phyloP scores from a whole-genome alignment of 805 yeast genomes.

The Citeromyces matritensis region DNA sequence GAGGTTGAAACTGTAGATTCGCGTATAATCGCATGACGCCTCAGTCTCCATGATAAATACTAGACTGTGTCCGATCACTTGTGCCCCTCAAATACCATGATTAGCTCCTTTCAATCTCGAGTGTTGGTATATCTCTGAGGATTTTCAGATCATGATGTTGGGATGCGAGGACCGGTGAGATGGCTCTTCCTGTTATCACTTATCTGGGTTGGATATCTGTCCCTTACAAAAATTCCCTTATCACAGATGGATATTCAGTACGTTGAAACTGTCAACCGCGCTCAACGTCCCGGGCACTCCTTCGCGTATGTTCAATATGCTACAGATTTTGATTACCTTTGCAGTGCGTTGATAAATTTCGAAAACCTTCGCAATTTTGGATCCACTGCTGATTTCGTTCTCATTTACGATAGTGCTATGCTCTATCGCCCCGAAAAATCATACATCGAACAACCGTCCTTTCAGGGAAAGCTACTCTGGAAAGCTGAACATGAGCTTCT shows the following conservation, averaged over 20 bases:
- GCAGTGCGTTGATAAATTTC: conserved; percentile 35
- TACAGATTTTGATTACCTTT: conserved; percentile 31
- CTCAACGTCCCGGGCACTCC: too few relatives aligned
- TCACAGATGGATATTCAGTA: too few relatives aligned
- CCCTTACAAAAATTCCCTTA: too few relatives aligned
- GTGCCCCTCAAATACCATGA: conserved; percentile 2
- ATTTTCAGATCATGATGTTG: too few relatives aligned
- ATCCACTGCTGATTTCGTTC: conserved; percentile 28
- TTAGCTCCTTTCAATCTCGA: conserved; percentile 34
- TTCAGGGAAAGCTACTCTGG: conserved; percentile 3
- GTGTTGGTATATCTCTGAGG: too few relatives aligned
- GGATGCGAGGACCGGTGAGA: too few relatives aligned
- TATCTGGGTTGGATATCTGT: too few relatives aligned
- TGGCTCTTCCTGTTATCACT: too few relatives aligned
- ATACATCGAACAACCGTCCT: conserved; percentile 1
- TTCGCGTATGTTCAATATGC: conserved; percentile 49
- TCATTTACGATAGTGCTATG: conserved; percentile 20
- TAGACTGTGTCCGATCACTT: not conserved
- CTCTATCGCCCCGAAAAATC: conserved; percentile 1
- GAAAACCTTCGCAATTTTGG: conserved; percentile 18
- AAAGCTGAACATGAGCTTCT: conserved; percentile 5
- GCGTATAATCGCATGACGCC: not conserved
- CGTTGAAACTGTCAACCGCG: too few relatives aligned
- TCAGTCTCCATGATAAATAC: not conserved
- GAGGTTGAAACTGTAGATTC: too few relatives aligned